Percentiles rank a stretch among this genome's conserved stretches.
Evolutionary conservation across 179 eudicot genomes (phyloP).

Genomic region (Corrigiola litoralis): DNA sequence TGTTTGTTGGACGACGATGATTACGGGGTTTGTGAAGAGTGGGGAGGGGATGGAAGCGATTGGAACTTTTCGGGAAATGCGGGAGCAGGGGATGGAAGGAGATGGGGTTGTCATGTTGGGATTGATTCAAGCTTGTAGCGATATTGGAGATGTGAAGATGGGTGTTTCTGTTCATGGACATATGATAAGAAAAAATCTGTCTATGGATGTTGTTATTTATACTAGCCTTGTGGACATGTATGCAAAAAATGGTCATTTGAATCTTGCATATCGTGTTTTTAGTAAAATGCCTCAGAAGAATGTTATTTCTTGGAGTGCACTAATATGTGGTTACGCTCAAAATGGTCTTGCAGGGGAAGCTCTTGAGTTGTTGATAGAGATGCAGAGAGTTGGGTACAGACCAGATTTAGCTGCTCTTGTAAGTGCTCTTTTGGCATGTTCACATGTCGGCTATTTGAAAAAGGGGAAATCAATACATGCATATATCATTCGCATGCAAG

Average conservation of each 20-base stretch:
- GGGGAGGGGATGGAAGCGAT: slow-evolving; percentile 54
- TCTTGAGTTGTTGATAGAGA: slow-evolving; percentile 52
- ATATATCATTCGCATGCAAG: slow-evolving; percentile 41
- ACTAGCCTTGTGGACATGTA: slow-evolving; percentile 83
- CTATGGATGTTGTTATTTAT: slow-evolving; percentile 40
- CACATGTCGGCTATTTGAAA: slow-evolving; percentile 58
- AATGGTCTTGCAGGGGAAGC: slow-evolving; percentile 65
- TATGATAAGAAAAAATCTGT: slow-evolving; percentile 45
- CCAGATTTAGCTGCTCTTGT: slow-evolving; percentile 58
- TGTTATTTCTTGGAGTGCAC: slow-evolving; percentile 66
- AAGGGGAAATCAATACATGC: slow-evolving; percentile 68
- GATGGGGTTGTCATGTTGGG: slow-evolving; percentile 77
- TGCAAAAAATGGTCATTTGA: slow-evolving; percentile 60
- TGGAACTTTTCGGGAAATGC: slow-evolving; percentile 43
- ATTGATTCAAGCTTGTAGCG: slow-evolving; percentile 64
- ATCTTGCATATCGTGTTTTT: slow-evolving; percentile 50
- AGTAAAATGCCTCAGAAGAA: slow-evolving; percentile 43
- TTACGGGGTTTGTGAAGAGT: slow-evolving; percentile 58
- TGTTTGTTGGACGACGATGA: slow-evolving; percentile 72
- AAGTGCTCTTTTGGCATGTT: slow-evolving; percentile 63
- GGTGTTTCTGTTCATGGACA: slow-evolving; percentile 71
- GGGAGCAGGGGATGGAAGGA: slow-evolving; percentile 41
- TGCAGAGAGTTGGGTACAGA: slow-evolving; percentile 55
- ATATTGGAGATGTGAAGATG: slow-evolving; percentile 42
- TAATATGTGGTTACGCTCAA: slow-evolving; percentile 79